A percentile compares a stretch with the other conserved stretches of the same genome.
Conservation (phyloP, 1,284 basidiomycete species). For the Inonotus hispidus region DNA sequence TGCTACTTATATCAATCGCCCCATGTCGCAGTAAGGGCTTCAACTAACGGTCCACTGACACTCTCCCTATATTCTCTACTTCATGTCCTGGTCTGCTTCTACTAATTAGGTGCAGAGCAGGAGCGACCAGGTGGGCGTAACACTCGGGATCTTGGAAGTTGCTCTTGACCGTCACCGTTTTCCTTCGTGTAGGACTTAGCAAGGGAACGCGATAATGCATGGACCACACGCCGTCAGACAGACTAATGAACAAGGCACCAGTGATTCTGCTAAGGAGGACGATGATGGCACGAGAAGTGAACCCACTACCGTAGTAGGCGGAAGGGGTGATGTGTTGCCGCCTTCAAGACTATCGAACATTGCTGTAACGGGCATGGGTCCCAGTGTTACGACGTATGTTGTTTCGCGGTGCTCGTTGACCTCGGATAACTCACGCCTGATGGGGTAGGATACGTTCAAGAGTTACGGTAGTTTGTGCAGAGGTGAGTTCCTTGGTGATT, state of each 20-base stretch:
- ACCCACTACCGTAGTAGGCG: neutral
- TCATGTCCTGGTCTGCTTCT: neutral
- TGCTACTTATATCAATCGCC: neutral
- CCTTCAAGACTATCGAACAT: neutral
- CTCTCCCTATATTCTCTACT: neutral
- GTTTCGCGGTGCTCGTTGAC: neutral
- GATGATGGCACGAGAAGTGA: neutral
- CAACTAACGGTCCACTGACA: neutral
- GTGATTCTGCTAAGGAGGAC: neutral
- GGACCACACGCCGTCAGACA: neutral
- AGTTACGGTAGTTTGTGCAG: conserved; percentile 76
- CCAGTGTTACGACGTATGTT: neutral
- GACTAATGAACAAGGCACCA: neutral
- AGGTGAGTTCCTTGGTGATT: conserved; percentile 40
- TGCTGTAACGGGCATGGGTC: neutral
- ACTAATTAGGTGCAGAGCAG: neutral
- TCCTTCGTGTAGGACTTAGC: neutral
- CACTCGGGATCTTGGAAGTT: neutral
- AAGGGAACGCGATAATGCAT: neutral
- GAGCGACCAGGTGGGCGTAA: neutral
- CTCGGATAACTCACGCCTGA: neutral
- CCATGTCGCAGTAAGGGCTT: neutral
- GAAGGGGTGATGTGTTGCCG: neutral
- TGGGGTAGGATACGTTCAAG: conserved; percentile 53
- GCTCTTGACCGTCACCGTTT: neutral